A percentile compares a stretch with the other conserved stretches of the same genome.
These are phyloP conservation scores for Saprolegnia diclina DNA, from an alignment of 352 stramenopile species.

Conservation along the genomic window DNA sequence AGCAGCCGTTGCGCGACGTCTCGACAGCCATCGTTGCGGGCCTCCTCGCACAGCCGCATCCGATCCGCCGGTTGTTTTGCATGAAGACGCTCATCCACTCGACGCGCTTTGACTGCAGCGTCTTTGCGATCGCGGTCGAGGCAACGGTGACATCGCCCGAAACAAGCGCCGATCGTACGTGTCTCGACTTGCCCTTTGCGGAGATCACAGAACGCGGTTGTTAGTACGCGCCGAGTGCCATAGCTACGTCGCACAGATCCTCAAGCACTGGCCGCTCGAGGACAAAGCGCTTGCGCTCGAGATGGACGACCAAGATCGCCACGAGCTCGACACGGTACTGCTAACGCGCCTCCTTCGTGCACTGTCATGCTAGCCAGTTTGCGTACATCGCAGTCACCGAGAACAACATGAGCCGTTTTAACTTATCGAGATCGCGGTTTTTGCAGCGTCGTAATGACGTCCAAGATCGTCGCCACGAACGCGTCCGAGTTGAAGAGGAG, in stretches of 20 bases:
- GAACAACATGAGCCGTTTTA: no score
- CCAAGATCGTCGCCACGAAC: constrained; percentile 65
- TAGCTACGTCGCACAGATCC: constrained; percentile 13
- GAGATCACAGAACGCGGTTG: not conserved
- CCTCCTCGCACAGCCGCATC: not conserved
- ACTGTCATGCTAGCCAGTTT: not conserved
- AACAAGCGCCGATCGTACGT: not conserved
- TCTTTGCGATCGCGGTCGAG: constrained; percentile 3
- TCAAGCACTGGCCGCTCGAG: constrained; percentile 6
- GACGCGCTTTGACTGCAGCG: constrained; percentile 13
- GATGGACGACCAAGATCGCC: not conserved
- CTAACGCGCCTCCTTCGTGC: not conserved
- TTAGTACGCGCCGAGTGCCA: constrained; percentile 17
- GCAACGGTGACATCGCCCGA: not conserved
- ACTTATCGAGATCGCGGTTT: not conserved
- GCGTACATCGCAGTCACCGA: no score
- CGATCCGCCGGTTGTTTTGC: constrained; percentile 1
- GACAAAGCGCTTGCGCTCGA: not conserved
- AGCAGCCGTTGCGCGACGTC: not conserved
- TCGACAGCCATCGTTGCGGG: constrained; percentile 12
- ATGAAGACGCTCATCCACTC: constrained; percentile 23
- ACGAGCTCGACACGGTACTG: not conserved
- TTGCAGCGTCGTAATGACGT: constrained; percentile 31
- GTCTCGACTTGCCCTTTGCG: not conserved
- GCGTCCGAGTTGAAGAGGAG: constrained; percentile 65